Evolutionary conservation across 371 early-diverging fungal species (phyloP).

Genomic region (Apophysomyces variabilis): DNA sequence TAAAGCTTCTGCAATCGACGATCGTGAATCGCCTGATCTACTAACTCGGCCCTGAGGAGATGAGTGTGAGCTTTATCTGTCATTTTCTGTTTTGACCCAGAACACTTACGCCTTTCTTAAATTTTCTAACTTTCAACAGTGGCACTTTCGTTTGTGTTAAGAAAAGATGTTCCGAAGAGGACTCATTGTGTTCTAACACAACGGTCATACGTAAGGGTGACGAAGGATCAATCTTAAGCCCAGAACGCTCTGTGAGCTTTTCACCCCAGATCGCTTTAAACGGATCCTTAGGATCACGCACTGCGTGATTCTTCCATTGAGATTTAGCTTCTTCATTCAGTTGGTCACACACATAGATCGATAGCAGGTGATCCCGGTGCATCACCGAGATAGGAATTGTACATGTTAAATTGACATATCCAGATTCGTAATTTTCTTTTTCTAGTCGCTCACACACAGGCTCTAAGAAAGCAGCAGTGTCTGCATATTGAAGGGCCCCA

Average conservation of each 20-base stretch:
- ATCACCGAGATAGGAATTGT: slow-evolving; percentile 59
- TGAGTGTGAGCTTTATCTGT: neutral
- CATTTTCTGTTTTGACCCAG: neutral
- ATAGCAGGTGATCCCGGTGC: slow-evolving; percentile 53
- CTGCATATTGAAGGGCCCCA: slow-evolving; percentile 50
- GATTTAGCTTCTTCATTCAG: slow-evolving; percentile 15
- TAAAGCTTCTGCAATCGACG: slow-evolving; percentile 61
- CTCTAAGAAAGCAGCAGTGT: slow-evolving; percentile 30
- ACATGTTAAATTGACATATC: slow-evolving; percentile 47
- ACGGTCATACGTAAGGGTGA: slow-evolving; percentile 60
- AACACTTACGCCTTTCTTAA: slow-evolving; percentile 54
- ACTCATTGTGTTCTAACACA: slow-evolving; percentile 60
- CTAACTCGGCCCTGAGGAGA: slow-evolving; percentile 40
- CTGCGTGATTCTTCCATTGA: slow-evolving; percentile 14
- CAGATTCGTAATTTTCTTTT: slow-evolving; percentile 41
- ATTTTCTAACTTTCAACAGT: slow-evolving; percentile 59
- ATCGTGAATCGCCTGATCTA: slow-evolving; percentile 60
- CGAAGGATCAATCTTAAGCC: slow-evolving; percentile 26
- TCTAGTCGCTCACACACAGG: slow-evolving; percentile 30
- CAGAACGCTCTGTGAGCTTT: slow-evolving; percentile 33
- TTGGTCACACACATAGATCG: slow-evolving; percentile 34
- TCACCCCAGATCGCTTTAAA: slow-evolving; percentile 49
- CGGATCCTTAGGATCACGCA: slow-evolving; percentile 54
- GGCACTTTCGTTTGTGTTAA: slow-evolving; percentile 64
- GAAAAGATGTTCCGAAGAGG: slow-evolving; percentile 67